These are phyloP conservation scores for Chrysanthemum lavandulifolium DNA, from an alignment of 129 eudicot genomes.

Conservation along the genomic window DNA sequence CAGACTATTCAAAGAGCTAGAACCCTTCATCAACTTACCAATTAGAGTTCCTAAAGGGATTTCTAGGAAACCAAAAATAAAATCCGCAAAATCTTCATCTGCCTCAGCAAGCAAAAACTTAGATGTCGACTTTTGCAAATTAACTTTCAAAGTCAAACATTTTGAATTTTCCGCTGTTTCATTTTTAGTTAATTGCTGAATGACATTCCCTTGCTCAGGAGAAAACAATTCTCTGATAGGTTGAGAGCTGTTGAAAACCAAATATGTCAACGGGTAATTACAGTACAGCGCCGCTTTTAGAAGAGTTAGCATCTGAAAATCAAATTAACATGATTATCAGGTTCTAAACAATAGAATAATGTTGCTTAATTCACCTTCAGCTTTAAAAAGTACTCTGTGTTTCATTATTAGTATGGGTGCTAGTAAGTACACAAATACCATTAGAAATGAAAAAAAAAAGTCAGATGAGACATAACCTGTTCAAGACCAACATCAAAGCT, in stretches of 20 bases:
- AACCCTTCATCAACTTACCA: slow-evolving; percentile 22
- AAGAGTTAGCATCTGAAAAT: not conserved
- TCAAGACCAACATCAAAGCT: not conserved
- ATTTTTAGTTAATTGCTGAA: not conserved
- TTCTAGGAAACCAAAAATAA: slow-evolving; percentile 33
- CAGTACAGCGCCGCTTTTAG: not conserved
- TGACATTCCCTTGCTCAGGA: not conserved
- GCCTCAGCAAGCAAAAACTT: slow-evolving; percentile 34
- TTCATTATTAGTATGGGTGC: too few relatives aligned
- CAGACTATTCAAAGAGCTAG: not conserved
- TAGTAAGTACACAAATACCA: not conserved
- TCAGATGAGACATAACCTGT: not conserved
- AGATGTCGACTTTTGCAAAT: slow-evolving; percentile 27
- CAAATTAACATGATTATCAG: too few relatives aligned
- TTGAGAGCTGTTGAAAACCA: not conserved
- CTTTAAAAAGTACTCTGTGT: not conserved
- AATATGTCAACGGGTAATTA: not conserved
- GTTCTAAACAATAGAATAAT: too few relatives aligned
- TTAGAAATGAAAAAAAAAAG: not conserved
- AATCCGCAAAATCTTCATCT: slow-evolving; percentile 32
- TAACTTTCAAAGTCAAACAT: slow-evolving; percentile 16
- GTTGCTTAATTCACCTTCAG: too few relatives aligned
- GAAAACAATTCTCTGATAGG: not conserved
- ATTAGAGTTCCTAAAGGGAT: slow-evolving; percentile 34
- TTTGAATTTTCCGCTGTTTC: not conserved